These are phyloP conservation scores for Cyphellophora attinorum DNA, from an alignment of 2,329 filamentous ascomycete genomes.

Conservation along the genomic window DNA sequence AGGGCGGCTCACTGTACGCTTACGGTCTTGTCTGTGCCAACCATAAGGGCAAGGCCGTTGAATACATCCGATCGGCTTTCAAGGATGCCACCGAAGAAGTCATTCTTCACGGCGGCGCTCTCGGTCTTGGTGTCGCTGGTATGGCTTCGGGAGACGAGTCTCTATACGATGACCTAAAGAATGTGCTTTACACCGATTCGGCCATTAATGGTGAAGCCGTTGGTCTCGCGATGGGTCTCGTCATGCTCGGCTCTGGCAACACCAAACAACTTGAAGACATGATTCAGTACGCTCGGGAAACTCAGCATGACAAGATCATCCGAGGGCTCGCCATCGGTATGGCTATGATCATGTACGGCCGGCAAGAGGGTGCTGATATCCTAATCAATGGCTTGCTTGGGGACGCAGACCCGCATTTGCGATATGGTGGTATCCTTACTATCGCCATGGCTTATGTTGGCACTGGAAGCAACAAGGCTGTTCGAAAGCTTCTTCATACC, in stretches of 20 bases:
- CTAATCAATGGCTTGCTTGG: constrained; percentile 88
- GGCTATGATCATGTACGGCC: constrained; percentile 96
- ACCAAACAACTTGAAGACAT: constrained; percentile 88
- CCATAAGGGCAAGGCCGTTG: constrained; percentile 74
- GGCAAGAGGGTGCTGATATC: constrained; percentile 88
- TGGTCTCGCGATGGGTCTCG: constrained; percentile 88
- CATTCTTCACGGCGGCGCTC: constrained; percentile 89
- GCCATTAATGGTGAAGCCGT: constrained; percentile 96
- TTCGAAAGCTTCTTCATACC: constrained; percentile 87
- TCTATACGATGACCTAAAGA: constrained; percentile 84
- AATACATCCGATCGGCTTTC: constrained; percentile 37
- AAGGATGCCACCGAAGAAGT: constrained; percentile 57
- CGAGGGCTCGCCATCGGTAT: constrained; percentile 91
- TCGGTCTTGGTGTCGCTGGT: constrained; percentile 89
- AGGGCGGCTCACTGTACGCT: constrained; percentile 90
- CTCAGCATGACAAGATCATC: constrained; percentile 97
- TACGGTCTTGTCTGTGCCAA: constrained; percentile 96
- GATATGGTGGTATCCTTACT: constrained; percentile 98
- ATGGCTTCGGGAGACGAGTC: constrained; percentile 91
- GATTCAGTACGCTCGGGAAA: constrained; percentile 96
- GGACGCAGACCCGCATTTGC: constrained; percentile 84
- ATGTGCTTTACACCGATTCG: constrained; percentile 83
- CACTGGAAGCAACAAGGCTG: constrained; percentile 96
- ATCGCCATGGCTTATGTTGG: constrained; percentile 95
- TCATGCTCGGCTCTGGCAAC: constrained; percentile 98